Percentiles rank a stretch among this genome's conserved stretches.
Conservation (phyloP, 169 alveolate genomes). For the Plasmodium blacklocki region DNA sequence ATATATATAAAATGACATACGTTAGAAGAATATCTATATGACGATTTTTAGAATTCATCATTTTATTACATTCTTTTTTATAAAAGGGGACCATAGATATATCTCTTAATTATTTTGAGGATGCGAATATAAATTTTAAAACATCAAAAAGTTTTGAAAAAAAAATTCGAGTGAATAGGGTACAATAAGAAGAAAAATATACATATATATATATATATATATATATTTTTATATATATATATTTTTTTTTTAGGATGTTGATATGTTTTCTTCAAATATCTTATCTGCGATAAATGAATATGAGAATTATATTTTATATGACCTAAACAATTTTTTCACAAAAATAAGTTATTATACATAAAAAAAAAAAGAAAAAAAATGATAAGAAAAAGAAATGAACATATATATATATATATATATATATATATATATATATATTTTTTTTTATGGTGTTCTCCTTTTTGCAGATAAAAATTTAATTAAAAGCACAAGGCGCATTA, state of each 20-base stretch:
- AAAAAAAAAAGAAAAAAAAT: neutral
- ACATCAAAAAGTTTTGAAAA: constrained; percentile 48
- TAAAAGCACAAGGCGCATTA: constrained; percentile 45
- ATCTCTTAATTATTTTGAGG: constrained; percentile 65
- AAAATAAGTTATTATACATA: constrained; percentile 31
- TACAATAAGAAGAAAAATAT: constrained; percentile 12
- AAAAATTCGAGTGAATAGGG: constrained; percentile 36
- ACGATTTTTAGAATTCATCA: neutral
- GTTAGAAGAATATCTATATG: neutral
- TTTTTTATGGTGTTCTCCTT: neutral
- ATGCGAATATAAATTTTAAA: constrained; percentile 67
- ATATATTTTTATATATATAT: neutral
- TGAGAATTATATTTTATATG: constrained; percentile 43
- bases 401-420: neutral
- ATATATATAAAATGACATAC: neutral
- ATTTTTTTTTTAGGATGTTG: constrained; percentile 54
- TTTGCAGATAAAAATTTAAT: constrained; percentile 32
- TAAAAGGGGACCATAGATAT: constrained; percentile 65
- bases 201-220: neutral
- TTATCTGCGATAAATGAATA: constrained; percentile 47
- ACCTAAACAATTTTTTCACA: constrained; percentile 36
- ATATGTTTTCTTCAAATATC: constrained; percentile 33
- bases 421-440: constrained; percentile 6
- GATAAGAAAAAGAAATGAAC: neutral
- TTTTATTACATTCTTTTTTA: neutral